Base-by-base conservation (phyloP, 1,284 basidiomycete genomes). In the Grifola frondosa region DNA sequence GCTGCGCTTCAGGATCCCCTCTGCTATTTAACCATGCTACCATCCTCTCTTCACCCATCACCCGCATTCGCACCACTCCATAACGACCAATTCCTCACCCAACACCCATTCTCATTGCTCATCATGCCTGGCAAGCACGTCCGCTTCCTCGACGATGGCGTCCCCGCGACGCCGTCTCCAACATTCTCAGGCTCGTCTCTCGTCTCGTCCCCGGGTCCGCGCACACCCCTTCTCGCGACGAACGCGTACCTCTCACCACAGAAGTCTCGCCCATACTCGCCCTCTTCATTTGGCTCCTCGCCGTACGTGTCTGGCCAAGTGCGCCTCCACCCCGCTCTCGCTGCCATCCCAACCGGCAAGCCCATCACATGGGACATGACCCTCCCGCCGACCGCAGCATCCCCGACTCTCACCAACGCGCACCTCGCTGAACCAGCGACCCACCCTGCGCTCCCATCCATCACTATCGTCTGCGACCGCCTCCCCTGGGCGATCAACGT, bases 81-180 rank as follows among this genome's bases (percentile, higher is more conserved):
- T n/a, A n/a, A n/a, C n/a, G n/a, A n/a, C n/a, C n/a, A n/a, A n/a
- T n/a, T n/a, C n/a, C n/a, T n/a, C n/a, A n/a, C n/a, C 21, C 30
- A 30, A 35, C 6, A n/a, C 15, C 16, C 17, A 15, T 9, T 15
- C 15, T n/a, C 35, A 17, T 3, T 11, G 20, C 9, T 6, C 45
- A 37, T 41, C 2, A 53, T n/a, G n/a, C n/a, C n/a, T n/a, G n/a
- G n/a, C 35, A 48, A 52, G 42, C 50, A 49, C 47, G 51, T 53
- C 45, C 51, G 39, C 28, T 53, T 53, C 43, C 45, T 41, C 24
- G 46, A 50, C 42, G n/a, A n/a, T n/a, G n/a, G n/a, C n/a, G 46
- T 42, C 31, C 45, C 40, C 29, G 33, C 48, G 11, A 52, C 50
- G 12, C 50, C 51, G 34, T 46, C 48, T 25, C 44, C 48, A 17